These are phyloP conservation scores for Fusarium nematophilum DNA, from an alignment of 2,329 filamentous ascomycete genomes.

Conservation along the genomic window DNA sequence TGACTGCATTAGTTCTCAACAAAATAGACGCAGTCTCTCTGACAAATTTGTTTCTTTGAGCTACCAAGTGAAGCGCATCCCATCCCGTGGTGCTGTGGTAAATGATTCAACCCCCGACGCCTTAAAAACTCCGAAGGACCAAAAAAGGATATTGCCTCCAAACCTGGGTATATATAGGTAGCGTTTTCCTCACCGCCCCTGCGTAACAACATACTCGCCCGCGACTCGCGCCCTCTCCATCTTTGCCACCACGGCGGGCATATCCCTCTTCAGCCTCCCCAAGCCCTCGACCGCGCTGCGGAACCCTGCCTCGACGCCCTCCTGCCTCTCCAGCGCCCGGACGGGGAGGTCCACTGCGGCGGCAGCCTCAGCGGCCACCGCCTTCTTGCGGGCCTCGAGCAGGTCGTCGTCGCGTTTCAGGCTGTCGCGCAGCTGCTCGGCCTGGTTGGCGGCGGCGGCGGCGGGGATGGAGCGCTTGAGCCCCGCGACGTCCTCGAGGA, in stretches of 20 bases:
- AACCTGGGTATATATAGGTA: constrained; percentile 32
- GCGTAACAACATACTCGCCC: constrained; percentile 64
- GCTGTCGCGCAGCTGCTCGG: constrained; percentile 53
- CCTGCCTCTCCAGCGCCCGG: constrained; percentile 55
- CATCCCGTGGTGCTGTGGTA: not conserved
- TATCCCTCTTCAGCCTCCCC: constrained; percentile 65
- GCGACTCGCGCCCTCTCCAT: constrained; percentile 73
- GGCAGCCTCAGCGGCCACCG: constrained; percentile 27
- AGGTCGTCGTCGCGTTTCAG: constrained; percentile 61
- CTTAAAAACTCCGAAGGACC: constrained; percentile 14
- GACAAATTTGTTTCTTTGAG: constrained; percentile 11
- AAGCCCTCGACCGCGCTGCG: constrained; percentile 61
- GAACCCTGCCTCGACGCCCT: constrained; percentile 59
- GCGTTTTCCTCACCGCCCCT: constrained; percentile 38
- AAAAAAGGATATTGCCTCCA: constrained; percentile 3
- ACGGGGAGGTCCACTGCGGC: constrained; percentile 44
- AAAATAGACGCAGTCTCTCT: constrained; percentile 32
- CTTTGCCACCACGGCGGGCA: constrained; percentile 71
- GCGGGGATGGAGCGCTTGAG: constrained; percentile 66
- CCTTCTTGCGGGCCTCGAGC: constrained; percentile 47
- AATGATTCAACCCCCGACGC: constrained; percentile 20
- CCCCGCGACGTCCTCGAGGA: constrained; percentile 71
- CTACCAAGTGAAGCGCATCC: not conserved
- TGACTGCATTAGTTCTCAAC: constrained; percentile 35
- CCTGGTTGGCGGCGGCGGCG: constrained; percentile 56